Percentiles rank a stretch among this genome's conserved stretches.
phyloP scores from a whole-genome alignment of 139 green algal species.

The Monoraphidium neglectum region DNA sequence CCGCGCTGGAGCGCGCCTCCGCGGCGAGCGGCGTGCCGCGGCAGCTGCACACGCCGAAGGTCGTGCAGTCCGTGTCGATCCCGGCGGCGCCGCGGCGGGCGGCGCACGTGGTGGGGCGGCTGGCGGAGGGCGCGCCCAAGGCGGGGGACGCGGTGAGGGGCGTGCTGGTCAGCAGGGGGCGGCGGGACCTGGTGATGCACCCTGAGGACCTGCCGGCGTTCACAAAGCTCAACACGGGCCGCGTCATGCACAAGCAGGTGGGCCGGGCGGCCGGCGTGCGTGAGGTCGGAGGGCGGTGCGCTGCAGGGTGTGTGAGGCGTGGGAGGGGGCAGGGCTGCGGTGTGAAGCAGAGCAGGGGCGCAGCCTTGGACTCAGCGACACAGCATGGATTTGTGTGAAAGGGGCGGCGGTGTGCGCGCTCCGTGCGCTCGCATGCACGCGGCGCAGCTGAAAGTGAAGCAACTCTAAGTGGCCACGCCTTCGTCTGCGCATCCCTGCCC shows the following conservation, averaged over 20 bases:
- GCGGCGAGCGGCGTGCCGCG: slow-evolving; percentile 14
- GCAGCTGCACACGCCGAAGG: slow-evolving; percentile 40
- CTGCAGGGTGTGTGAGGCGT: no score
- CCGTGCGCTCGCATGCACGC: no score
- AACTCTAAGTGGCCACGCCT: no score
- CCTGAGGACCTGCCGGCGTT: slow-evolving; percentile 86
- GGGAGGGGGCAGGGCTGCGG: no score
- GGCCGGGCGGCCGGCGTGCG: no score
- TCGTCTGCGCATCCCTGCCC: no score
- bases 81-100: slow-evolving; percentile 18
- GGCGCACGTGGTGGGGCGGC: slow-evolving; percentile 64
- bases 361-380: no score
- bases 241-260: slow-evolving; percentile 82
- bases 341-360: no score
- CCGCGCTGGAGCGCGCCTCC: slow-evolving; percentile 43
- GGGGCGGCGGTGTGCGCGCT: no score
- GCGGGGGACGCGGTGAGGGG: slow-evolving; percentile 54
- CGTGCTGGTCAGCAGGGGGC: slow-evolving; percentile 52
- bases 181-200: slow-evolving; percentile 66
- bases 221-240: slow-evolving; percentile 82
- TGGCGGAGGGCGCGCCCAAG: slow-evolving; percentile 68
- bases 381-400: no score
- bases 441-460: no score
- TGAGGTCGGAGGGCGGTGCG: no score
- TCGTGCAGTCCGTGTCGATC: slow-evolving; percentile 17